A percentile compares a stretch with the other conserved stretches of the same genome.
phyloP scores from a whole-genome alignment of 208 protist genomes.

The Hexamita inflata region DNA sequence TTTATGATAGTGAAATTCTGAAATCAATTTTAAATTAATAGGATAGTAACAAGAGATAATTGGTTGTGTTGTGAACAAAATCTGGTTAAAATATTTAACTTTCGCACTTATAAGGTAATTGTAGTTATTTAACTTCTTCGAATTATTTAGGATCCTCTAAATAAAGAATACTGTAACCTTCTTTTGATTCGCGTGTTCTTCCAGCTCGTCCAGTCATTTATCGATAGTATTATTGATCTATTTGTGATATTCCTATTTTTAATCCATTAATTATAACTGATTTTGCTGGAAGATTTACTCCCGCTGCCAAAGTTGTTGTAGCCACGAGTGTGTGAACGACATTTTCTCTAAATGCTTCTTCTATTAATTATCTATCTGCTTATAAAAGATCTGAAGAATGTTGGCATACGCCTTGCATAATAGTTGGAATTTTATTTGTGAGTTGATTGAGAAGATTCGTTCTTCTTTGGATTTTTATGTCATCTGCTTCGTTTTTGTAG shows the following conservation, averaged over 20 bases:
- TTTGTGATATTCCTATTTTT: background rate
- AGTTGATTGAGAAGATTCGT: background rate
- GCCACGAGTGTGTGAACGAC: conserved; percentile 17
- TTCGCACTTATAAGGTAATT: no score
- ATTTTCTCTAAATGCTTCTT: background rate
- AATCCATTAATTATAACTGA: conserved; percentile 4
- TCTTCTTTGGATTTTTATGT: background rate
- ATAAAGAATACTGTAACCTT: background rate
- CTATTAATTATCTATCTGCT: background rate
- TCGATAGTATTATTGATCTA: background rate
- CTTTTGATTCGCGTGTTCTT: background rate
- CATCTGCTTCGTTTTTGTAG: background rate
- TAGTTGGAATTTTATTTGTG: background rate
- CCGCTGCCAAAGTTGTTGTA: conserved; percentile 9
- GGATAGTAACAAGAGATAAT: no score
- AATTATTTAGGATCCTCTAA: background rate
- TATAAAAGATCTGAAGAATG: background rate
- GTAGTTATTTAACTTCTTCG: no score
- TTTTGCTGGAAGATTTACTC: conserved; percentile 20
- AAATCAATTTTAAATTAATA: no score
- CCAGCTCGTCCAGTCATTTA: conserved; percentile 21
- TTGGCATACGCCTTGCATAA: background rate
- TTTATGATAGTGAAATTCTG: no score
- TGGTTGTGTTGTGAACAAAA: no score
- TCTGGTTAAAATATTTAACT: no score